Conservation (phyloP, 2,329 filamentous ascomycete genomes). For the Endothia cerciana region DNA sequence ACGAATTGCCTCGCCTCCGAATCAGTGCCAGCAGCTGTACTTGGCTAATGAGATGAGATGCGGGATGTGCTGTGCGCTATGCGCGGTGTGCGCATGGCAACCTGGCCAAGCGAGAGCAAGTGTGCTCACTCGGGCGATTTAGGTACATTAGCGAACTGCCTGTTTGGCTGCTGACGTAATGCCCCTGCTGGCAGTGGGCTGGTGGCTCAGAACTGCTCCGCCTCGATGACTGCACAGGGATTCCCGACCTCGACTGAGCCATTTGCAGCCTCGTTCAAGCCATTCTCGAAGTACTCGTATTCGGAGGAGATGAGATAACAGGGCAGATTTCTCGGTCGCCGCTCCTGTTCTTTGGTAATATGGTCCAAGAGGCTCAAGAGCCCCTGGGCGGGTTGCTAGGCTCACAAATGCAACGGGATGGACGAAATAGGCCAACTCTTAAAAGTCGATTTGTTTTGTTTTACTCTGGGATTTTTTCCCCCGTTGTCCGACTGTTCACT, state of each 20-base stretch:
- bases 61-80: slow-evolving; percentile 2
- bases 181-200: neutral
- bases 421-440: no score
- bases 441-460: no score
- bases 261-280: slow-evolving; percentile 1
- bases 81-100: slow-evolving; percentile 1
- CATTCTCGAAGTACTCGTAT: neutral
- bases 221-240: slow-evolving; percentile 5
- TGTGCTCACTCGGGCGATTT: neutral
- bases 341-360: neutral
- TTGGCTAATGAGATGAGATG: slow-evolving; percentile 18
- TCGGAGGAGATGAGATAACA: neutral
- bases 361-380: neutral
- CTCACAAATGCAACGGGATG: no score
- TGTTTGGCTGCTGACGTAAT: slow-evolving; percentile 15
- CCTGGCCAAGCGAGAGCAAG: slow-evolving; percentile 4
- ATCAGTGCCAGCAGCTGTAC: slow-evolving; percentile 9
- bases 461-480: no score
- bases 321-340: neutral
- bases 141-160: neutral
- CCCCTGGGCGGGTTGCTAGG: no score
- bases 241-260: slow-evolving; percentile 4
- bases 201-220: slow-evolving; percentile 12
- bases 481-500: no score
- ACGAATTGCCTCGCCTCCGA: slow-evolving; percentile 21